Evolutionary conservation across 2,329 filamentous ascomycete genomes (phyloP), one percentile per base, ranked within the genome.

Genomic region (Neoscytalidium dimidiatum): DNA sequence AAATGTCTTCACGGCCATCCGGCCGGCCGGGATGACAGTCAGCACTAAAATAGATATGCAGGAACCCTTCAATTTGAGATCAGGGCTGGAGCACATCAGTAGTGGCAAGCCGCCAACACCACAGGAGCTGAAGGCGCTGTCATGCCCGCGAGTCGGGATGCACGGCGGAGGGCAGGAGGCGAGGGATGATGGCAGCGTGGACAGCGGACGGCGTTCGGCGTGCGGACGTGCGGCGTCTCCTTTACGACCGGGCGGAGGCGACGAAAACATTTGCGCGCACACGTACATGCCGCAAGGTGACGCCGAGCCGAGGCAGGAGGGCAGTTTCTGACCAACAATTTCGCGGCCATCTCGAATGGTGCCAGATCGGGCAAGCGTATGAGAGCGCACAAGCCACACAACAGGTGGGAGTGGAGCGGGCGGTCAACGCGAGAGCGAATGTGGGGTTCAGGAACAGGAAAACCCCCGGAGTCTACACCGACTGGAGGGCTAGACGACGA

Each of bases 31-130:
- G 52, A 57, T 43, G 35, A 33, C 41, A 31, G 53, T 60, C 56
- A 60, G 56, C 56, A 60, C 56, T 60, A 60, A 60, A 60, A 60
- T 60, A 60, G 56, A 60, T 60, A 60, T 60, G 56, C 56, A 60
- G 56, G 56, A 60, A 60, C 56, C 26, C 56, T 31, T 60, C 19
- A 31, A 46, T 60, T 58, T 58, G 53, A 44, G 53, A 58, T 44
- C 26, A 58, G 35, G 26, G 35, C 35, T 29, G 35, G 21, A 31
- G 53, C 23, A 58, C 21, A 29, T 58, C 53, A 41, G 29, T 58
- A 60, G 56, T 41, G 56, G 23, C 35, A 28, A 56, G 51, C 51
- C 51, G 51, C 28, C 35, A 43, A 35, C 52, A n/a, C 8, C 56
- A 58, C 17, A n/a, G 56, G 17, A 60, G 56, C 56, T 46, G 56